Base-by-base conservation (phyloP, 2,329 filamentous ascomycete genomes). In the Chaetomiaceae sp. region DNA sequence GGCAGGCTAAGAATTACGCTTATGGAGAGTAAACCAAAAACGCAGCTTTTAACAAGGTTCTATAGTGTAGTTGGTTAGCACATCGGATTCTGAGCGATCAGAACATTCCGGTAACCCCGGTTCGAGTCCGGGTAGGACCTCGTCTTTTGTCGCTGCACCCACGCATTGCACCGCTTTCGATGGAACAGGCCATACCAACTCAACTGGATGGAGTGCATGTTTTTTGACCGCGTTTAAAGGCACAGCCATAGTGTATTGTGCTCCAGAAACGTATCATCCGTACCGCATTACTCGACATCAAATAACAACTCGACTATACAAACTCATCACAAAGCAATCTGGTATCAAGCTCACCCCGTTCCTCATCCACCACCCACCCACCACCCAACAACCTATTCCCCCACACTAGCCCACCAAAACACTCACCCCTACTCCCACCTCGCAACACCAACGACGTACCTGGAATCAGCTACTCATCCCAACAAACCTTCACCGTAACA, bases 401-500 rank as follows among this genome's bases (percentile, higher is more conserved):
- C 6, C 8, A 12, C 18, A 22, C 33, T 18, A 20, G 22, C 11
- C 19, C 7, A 46, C 5, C 24, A 15, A 39, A n/a, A 6, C 8
- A 7, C 4, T 8, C 9, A 7, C n/a, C 9, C 18, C n/a, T n/a
- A 38, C n/a, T n/a, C n/a, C 19, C 9, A 5, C 26, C 26, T 18
- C 15, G 6, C 7, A 15, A 15, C 39, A 35, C 20, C 38, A 6
- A 11, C 5, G 4, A 7, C 10, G 15, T 30, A 38, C n/a, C 18
- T 14, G 42, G n/a, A 11, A 20, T 10, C 19, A 19, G 35, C 6
- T 26, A 29, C 30, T 64, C 65, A 56, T 75, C 72, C 73, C 74
- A 77, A 39, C 64, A 67, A 6, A 77, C 63, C 66, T 74, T 75
- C 73, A 77, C 76, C n/a, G 68, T 71, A 0, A 66, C 67, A 0